Evolutionary conservation across 192 early-diverging fungal genomes (phyloP), one percentile per base, ranked within the genome.

Genomic region (Entrophospora sp.): DNA sequence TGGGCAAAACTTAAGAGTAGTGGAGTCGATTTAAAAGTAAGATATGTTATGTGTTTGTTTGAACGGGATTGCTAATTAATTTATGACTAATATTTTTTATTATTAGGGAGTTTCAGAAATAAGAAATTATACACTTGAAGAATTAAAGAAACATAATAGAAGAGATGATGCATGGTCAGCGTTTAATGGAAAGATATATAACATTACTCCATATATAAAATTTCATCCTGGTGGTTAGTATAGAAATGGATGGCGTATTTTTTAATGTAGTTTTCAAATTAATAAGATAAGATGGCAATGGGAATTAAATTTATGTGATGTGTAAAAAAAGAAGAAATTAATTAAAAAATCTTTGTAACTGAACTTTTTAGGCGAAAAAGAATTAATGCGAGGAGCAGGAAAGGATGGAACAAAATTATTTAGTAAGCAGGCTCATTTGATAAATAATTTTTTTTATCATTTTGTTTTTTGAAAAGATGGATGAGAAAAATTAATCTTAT

Each of bases 181-280:
- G 14, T 79, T 96, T 42, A 82, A 85, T 18, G 90, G 91, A 22
- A 93, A 91, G 67, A 85, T 97, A 2, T 98, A 94, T 75, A 94
- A 94, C 69, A 80, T 91, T 48, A 94, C 93, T 28, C 73, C 83
- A 5, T 96, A 96, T 71, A 25, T 93, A 14, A 83, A 89, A 40
- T 98, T 89, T 70, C 93, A 94, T 75, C 93, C 92, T 24, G 95
- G 96, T 30, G 96, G 93, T 36, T 76, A 42, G 66, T 36, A 28
- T 18, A n/a, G n/a, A n/a, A n/a, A n/a, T n/a, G n/a, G n/a, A n/a
- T n/a, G n/a, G n/a, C n/a, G n/a, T n/a, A n/a, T n/a, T n/a, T n/a
- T n/a, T 12, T 55, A n/a, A n/a, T n/a, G n/a, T n/a, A n/a, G n/a
- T n/a, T n/a, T n/a, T n/a, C n/a, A n/a, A n/a, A n/a, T n/a, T n/a